Evolutionary conservation across 2,329 filamentous ascomycete genomes (phyloP).

Genomic region (Teratosphaeria pseudoeucalypti): DNA sequence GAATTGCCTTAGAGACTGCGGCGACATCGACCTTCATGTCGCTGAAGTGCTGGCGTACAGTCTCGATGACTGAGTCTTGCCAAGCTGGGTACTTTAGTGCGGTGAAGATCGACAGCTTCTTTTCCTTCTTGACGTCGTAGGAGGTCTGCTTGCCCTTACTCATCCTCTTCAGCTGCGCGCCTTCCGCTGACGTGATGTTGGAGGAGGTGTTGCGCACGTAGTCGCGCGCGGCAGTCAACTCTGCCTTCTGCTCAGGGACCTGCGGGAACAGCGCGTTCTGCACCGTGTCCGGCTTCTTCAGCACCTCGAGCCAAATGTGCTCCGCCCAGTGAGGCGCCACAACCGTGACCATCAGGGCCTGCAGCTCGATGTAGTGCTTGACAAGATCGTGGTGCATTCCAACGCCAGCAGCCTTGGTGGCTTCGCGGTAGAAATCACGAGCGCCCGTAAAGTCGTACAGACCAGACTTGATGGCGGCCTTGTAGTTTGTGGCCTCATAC

Average conservation of each 20-base stretch:
- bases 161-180: conserved; percentile 73
- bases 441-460: conserved; percentile 87
- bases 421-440: conserved; percentile 83
- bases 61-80: conserved; percentile 83
- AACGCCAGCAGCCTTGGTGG: conserved; percentile 62
- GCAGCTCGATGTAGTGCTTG: conserved; percentile 72
- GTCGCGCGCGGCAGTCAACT: conserved; percentile 65
- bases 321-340: conserved; percentile 92
- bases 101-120: conserved; percentile 79
- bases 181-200: conserved; percentile 79
- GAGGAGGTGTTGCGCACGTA: conserved; percentile 68
- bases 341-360: conserved; percentile 70
- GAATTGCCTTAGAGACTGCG: conserved; percentile 64
- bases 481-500: conserved; percentile 71
- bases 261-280: conserved; percentile 69
- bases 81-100: conserved; percentile 73
- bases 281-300: conserved; percentile 64
- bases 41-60: conserved; percentile 63
- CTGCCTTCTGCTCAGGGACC: conserved; percentile 53
- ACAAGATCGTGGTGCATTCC: conserved; percentile 80
- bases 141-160: conserved; percentile 78
- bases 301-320: conserved; percentile 85
- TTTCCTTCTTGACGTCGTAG: conserved; percentile 85
- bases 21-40: conserved; percentile 63
- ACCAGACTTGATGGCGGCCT: conserved; percentile 69